These are phyloP conservation scores for Schizosaccharomyces japonicus DNA, from an alignment of 805 yeast genomes.

Conservation along the genomic window DNA sequence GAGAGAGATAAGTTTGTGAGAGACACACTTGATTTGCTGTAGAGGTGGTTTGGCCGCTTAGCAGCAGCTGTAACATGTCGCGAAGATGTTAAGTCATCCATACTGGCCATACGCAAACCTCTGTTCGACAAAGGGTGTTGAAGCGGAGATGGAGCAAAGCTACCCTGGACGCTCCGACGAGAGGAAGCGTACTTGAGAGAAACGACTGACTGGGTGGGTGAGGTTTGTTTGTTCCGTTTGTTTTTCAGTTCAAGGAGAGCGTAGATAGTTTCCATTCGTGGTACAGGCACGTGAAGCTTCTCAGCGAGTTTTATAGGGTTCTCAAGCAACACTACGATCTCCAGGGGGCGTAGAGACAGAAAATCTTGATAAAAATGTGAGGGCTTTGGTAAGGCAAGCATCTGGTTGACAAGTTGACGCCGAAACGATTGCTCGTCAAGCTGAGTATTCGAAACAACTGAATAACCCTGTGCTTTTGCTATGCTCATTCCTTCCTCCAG, in stretches of 20 bases:
- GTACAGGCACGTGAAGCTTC: slow-evolving; percentile 28
- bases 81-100: neutral
- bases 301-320: slow-evolving; percentile 32
- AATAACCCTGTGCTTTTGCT: neutral
- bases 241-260: slow-evolving; percentile 23
- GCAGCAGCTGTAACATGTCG: neutral
- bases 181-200: neutral
- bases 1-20: neutral
- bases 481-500: slow-evolving; percentile 8
- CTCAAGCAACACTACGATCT: slow-evolving; percentile 48
- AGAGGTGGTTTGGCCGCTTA: neutral
- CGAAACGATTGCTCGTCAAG: slow-evolving; percentile 20
- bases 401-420: slow-evolving; percentile 44
- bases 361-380: slow-evolving; percentile 18
- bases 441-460: slow-evolving; percentile 23
- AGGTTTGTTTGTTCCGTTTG: slow-evolving; percentile 6
- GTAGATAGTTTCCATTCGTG: slow-evolving; percentile 35
- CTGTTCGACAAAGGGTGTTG: neutral
- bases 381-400: slow-evolving; percentile 39
- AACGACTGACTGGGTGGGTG: neutral
- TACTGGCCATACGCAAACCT: neutral
- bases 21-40: neutral
- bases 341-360: slow-evolving; percentile 27
- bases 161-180: neutral
- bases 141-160: neutral